phyloP scores from a whole-genome alignment of 768 basidiomycete species.

The Russula griseocarnosa region DNA sequence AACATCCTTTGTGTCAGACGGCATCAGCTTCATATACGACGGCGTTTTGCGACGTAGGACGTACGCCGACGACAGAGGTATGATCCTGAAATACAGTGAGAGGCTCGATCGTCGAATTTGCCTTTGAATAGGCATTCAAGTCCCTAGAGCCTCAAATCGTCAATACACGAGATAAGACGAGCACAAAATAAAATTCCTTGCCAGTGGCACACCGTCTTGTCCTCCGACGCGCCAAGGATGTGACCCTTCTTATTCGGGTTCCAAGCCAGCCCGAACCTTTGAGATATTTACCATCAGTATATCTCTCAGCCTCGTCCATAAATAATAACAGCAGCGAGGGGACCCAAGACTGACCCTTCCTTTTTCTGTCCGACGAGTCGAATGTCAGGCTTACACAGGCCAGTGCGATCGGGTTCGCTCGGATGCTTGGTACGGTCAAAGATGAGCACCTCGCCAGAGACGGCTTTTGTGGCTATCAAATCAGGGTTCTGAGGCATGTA shows the following conservation, averaged over 20 bases:
- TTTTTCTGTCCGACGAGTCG: slow-evolving; percentile 83
- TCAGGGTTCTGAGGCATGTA: slow-evolving; percentile 99
- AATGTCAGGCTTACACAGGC: slow-evolving; percentile 87
- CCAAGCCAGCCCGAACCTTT: slow-evolving; percentile 92
- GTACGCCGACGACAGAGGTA: slow-evolving; percentile 84
- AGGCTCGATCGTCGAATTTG: slow-evolving; percentile 77
- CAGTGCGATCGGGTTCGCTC: slow-evolving; percentile 83
- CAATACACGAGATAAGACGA: slow-evolving; percentile 10
- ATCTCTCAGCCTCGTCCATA: neutral
- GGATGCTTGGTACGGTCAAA: slow-evolving; percentile 98
- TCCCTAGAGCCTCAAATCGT: slow-evolving; percentile 57
- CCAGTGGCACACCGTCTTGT: slow-evolving; percentile 96
- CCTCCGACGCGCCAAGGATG: slow-evolving; percentile 89
- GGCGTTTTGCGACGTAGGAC: slow-evolving; percentile 33
- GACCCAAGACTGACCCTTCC: slow-evolving; percentile 68
- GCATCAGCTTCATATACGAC: neutral
- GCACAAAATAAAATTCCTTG: slow-evolving; percentile 31
- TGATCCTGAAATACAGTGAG: slow-evolving; percentile 82
- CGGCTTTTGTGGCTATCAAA: slow-evolving; percentile 91
- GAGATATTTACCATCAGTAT: slow-evolving; percentile 5
- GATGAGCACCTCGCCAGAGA: slow-evolving; percentile 86
- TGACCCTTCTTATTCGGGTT: slow-evolving; percentile 79
- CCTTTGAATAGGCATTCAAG: slow-evolving; percentile 80
- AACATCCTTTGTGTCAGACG: slow-evolving; percentile 62
- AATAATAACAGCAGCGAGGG: neutral